Evolutionary conservation across 2,329 filamentous ascomycete species (phyloP), one percentile per base, ranked within the genome.

Genomic region (Hortaea werneckii): DNA sequence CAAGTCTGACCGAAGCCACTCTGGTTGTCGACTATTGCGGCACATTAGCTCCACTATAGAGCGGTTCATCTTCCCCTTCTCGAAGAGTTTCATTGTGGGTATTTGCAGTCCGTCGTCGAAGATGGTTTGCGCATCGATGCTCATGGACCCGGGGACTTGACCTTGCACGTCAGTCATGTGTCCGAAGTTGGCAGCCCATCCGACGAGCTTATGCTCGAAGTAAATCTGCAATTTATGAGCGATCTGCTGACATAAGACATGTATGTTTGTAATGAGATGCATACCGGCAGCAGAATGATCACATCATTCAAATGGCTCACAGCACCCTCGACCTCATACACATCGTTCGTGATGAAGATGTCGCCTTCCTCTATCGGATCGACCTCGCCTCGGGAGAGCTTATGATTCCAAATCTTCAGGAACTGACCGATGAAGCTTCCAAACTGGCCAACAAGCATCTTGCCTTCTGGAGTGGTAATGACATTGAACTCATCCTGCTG

Each of bases 401-500:
- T 58, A 44, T 54, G 37, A 12, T 50, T 52, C 55, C 55, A 58
- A 42, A 56, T 58, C 47, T 58, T 55, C 34, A 58, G 44, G 43
- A 58, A 58, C 37, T 56, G 54, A 10, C 55, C 55, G 37, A 58
- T 58, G 45, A 58, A 58, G 7, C 47, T 51, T 6, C 55, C 55
- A 34, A 58, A 58, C 44, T 58, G 55, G 11, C 54, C 55, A 1
- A 58, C 52, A 8, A 58, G 43, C 55, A 58, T 58, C 37, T 54
- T 49, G 8, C 55, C 55, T 37, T 38, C 45, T 5, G 54, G 41
- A 38, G 54, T 47, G n/a, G 55, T 58, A 47, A 58, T 56, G 48
- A 58, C 55, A 35, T 58, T 58, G 52, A 58, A 58, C 42, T 58
- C 55, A 32, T 58, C 55, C 34, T 58, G 55, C 39, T 58, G 54